Evolutionary conservation across 2,329 filamentous ascomycete genomes (phyloP).

Genomic region (Cladosporium sp.): DNA sequence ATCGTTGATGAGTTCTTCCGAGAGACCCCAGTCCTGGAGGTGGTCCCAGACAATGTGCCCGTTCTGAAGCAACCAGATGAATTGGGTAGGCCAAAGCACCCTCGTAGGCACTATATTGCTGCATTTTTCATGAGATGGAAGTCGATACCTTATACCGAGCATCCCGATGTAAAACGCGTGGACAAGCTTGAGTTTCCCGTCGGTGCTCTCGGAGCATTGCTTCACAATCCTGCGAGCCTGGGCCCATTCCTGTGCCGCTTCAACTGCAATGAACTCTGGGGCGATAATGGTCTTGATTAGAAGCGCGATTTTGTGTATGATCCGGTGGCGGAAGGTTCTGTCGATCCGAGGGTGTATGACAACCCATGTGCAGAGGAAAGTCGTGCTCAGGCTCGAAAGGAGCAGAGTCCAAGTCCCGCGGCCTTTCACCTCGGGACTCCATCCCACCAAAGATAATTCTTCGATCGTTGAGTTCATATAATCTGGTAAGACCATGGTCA

Average conservation of each 20-base stretch:
- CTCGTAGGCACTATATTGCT: constrained; percentile 11
- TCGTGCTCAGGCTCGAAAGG: constrained; percentile 35
- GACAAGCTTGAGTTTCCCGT: constrained; percentile 31
- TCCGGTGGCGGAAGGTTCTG: constrained; percentile 23
- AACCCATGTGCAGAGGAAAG: constrained; percentile 40
- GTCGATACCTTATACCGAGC: constrained; percentile 37
- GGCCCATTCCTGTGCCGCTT: constrained; percentile 40
- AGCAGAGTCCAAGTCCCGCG: constrained; percentile 39
- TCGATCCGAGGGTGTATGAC: constrained; percentile 40
- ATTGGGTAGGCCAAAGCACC: constrained; percentile 40
- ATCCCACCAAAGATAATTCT: constrained; percentile 30
- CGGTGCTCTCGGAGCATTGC: constrained; percentile 28
- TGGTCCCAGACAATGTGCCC: constrained; percentile 34
- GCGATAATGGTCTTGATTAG: constrained; percentile 38
- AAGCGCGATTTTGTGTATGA: constrained; percentile 33
- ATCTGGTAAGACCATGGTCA: neutral
- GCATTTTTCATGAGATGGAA: constrained; percentile 15
- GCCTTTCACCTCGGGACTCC: constrained; percentile 33
- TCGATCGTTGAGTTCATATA: neutral
- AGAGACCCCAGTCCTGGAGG: constrained; percentile 33
- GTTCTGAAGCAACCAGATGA: constrained; percentile 34
- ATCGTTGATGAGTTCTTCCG: constrained; percentile 33
- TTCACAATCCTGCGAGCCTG: constrained; percentile 35
- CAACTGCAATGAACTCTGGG: constrained; percentile 39
- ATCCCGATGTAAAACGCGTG: constrained; percentile 40